phyloP scores from a whole-genome alignment of 306 rosid species.

The Inga oerstediana region DNA sequence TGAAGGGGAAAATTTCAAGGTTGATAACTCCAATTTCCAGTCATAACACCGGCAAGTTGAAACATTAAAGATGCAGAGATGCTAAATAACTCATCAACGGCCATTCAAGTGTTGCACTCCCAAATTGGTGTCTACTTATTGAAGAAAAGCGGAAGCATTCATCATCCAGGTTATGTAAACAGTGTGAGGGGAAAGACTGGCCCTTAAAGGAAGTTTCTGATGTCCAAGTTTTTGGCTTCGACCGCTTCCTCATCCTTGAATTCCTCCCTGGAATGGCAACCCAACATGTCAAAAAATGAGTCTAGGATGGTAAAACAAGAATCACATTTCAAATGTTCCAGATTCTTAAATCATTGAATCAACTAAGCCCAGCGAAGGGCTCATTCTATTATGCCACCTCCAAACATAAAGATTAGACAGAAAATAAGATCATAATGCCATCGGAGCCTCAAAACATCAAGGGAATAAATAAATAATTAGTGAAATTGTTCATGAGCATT shows the following conservation, averaged over 20 bases:
- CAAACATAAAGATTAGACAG: constrained; percentile 1
- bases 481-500: constrained; percentile 4
- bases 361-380: not conserved
- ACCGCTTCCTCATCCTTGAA: constrained; percentile 78
- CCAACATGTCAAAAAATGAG: constrained; percentile 4
- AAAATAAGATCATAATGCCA: constrained; percentile 7
- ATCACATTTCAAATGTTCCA: not conserved
- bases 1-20: constrained; percentile 1
- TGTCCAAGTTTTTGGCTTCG: constrained; percentile 77
- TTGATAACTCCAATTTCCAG: constrained; percentile 37
- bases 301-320: constrained; percentile 6
- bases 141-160: constrained; percentile 43
- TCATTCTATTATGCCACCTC: constrained; percentile 15
- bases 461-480: not conserved
- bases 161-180: constrained; percentile 46
- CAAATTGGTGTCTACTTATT: constrained; percentile 62
- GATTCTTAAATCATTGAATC: not conserved
- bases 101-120: constrained; percentile 42
- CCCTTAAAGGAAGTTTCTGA: constrained; percentile 77
- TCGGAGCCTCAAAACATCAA: constrained; percentile 9
- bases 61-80: constrained; percentile 35
- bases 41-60: constrained; percentile 29
- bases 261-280: constrained; percentile 79
- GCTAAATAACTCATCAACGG: constrained; percentile 37
- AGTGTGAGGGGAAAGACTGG: not conserved